Evolutionary conservation across 257 asterid genomes (phyloP).

Genomic region (Solanum boliviense): DNA sequence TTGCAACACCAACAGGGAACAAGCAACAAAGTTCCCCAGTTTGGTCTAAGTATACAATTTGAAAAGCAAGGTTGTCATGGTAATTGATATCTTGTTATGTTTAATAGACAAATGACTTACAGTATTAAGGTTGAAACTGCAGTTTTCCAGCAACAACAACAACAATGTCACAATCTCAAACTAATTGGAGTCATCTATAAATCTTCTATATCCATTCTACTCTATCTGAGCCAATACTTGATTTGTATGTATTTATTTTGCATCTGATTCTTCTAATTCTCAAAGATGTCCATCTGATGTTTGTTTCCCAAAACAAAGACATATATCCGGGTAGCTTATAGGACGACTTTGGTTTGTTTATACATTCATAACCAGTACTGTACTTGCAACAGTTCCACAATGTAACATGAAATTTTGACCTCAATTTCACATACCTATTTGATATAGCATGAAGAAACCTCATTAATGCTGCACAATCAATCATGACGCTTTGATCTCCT

Average conservation of each 20-base stretch:
- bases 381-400: neutral
- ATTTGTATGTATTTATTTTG: neutral
- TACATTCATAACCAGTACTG: neutral
- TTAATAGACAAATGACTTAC: neutral
- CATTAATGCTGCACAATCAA: neutral
- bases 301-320: neutral
- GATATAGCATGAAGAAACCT: neutral
- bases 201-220: neutral
- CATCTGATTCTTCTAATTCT: neutral
- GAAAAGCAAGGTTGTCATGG: neutral
- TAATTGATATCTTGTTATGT: neutral
- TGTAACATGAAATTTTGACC: neutral
- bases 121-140: neutral
- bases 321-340: neutral
- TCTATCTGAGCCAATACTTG: neutral
- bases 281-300: neutral
- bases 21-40: neutral
- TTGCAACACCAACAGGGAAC: neutral
- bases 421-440: neutral
- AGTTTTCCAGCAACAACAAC: neutral
- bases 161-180: neutral
- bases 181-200: neutral
- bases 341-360: neutral
- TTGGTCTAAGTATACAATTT: neutral
- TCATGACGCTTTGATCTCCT: neutral